Base-by-base conservation (phyloP, 805 yeast species). In the Wickerhamiella dianesei region DNA sequence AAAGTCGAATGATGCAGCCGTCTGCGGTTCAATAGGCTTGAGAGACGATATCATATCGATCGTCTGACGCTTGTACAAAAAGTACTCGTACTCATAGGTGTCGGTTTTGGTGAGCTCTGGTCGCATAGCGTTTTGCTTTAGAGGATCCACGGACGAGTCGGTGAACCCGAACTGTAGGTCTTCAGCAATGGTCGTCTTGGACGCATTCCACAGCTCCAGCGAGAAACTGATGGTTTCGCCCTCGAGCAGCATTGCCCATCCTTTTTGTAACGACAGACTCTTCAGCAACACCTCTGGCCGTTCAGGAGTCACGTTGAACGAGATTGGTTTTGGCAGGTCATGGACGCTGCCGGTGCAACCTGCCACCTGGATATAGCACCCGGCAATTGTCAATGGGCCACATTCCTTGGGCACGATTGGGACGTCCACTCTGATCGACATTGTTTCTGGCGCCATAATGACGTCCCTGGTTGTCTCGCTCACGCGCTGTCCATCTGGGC, bases 191-290 rank as follows among this genome's bases (percentile, higher is more conserved):
- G 79, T 77, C 3, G 63, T 58, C 14, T 9, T 22, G 0, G 89
- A 78, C 17, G 72, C 67, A 59, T 86, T 85, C 43, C 72, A 70
- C 29, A 86, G 61, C 1, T 63, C 59, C 3, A 84, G 60, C 1
- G 69, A 64, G 49, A 82, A 75, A 1, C 59, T 52, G 44, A 68
- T 70, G 37, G 68, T 65, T 55, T 86, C 92, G 6, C 95, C 95
- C 58, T 85, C 94, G 12, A 86, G 62, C 14, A 85, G 62, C 85
- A 84, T 80, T 3, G 80, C 56, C 77, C 84, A 79, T 3, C 77
- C 76, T 53, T 78, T 79, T 18, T 74, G 70, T 13, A 80, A 68
- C 55, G 76, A 72, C 4, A 74, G 64, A 39, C 73, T 69, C 1
- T 73, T 63, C 13, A 80, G 57, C 2, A 75, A 69, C 29, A 85